phyloP scores from a whole-genome alignment of 768 basidiomycete species.

The Hirschioporus abietinus region DNA sequence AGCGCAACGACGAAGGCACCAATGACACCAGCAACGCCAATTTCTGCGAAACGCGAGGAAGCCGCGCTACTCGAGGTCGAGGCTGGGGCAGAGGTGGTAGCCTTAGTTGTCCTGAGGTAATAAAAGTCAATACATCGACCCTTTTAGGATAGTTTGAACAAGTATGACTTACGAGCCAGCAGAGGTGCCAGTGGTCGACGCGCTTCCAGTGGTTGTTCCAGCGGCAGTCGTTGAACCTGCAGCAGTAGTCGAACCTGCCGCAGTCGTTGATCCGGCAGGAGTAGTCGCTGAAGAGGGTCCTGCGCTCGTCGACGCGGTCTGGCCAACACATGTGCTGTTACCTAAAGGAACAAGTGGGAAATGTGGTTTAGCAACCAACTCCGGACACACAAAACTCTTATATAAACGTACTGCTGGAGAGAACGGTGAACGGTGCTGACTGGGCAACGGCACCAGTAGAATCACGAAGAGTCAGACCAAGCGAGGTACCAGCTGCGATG shows the following conservation, averaged over 20 bases:
- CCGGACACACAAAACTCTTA: conserved; percentile 5
- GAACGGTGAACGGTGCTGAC: conserved; percentile 47
- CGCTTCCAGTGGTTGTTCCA: conserved; percentile 7
- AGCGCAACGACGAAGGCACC: conserved; percentile 34
- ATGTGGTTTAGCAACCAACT: conserved; percentile 8
- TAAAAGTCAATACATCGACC: not conserved
- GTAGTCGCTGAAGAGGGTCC: conserved; percentile 14
- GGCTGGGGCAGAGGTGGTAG: conserved; percentile 9
- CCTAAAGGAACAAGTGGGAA: conserved; percentile 21
- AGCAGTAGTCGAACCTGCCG: conserved; percentile 12
- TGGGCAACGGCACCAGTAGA: conserved; percentile 43
- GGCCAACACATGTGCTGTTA: conserved; percentile 31
- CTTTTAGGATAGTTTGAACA: not conserved
- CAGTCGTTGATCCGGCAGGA: conserved; percentile 18
- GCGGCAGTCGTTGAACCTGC: conserved; percentile 11
- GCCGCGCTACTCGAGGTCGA: conserved; percentile 28
- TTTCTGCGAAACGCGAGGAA: conserved; percentile 35
- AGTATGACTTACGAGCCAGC: conserved; percentile 2
- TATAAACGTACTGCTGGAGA: conserved; percentile 40
- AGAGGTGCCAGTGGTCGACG: conserved; percentile 9
- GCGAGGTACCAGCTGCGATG: conserved; percentile 40
- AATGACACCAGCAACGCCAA: conserved; percentile 36
- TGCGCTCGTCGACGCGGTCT: conserved; percentile 14
- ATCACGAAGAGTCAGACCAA: conserved; percentile 63
- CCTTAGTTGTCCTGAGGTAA: conserved; percentile 3